Evolutionary conservation across 163 green algal species (phyloP), one percentile per base, ranked within the genome.

Genomic region (Volvox carteri): DNA sequence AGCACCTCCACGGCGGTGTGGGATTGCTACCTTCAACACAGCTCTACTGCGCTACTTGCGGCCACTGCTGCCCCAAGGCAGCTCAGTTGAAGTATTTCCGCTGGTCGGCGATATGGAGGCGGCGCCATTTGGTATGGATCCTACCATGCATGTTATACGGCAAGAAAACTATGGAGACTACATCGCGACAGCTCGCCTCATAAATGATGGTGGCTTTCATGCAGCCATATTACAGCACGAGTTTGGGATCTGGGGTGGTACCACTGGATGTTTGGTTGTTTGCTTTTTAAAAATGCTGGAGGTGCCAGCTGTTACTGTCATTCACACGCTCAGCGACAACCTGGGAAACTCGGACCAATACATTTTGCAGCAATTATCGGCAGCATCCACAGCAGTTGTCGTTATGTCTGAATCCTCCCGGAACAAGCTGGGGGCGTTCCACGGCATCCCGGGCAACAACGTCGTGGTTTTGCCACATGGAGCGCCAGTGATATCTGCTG

Each of bases 231-330:
- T 86, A 35, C 78, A 86, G 78, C 48, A 86, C 54, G 78, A 86
- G 56, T 86, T 86, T 35, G 78, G 78, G 50, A 86, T 86, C 33
- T 86, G 42, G 50, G 78, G 78, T 37, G 78, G 78, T 35, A 44
- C 42, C 16, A 9, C 50, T 4, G 56, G 78, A 30, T 33, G 33
- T 33, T 74, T 60, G 48, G 14, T 65, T 58, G 48, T 58, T n/a
- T 86, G 78, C 37, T 73, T 74, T 6, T 14, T 16, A 12, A 37
- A n/a, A 14, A 72, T 86, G 54, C 78, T 86, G 54, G 18, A n/a
- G 14, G 78, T 74, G 39, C 78, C 78, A 25, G 35, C 28, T 25
- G 54, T 86, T 16, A 46, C 30, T 12, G 35, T 86, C 54, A 44
- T 86, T 23, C 78, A 86, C 78, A 76, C 52, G 7, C 76, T 68